phyloP scores from a whole-genome alignment of 768 basidiomycete species.

The Mycena belliarum region DNA sequence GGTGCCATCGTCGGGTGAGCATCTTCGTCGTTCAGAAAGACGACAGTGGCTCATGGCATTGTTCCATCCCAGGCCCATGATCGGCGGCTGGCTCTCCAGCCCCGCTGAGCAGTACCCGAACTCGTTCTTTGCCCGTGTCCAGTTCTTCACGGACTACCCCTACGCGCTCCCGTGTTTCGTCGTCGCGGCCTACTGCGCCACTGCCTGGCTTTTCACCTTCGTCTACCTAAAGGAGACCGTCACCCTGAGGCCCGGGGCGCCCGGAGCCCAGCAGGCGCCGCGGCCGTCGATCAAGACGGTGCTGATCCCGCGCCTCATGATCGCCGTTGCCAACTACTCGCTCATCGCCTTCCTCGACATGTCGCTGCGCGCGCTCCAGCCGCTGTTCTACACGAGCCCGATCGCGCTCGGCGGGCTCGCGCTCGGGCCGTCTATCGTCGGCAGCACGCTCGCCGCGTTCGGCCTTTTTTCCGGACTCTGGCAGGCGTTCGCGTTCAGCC shows the following conservation, averaged over 20 bases:
- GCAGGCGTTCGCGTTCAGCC: too few species aligned
- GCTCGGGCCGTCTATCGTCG: slow-evolving; percentile 53
- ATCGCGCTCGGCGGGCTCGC: slow-evolving; percentile 58
- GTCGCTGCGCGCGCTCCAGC: slow-evolving; percentile 37
- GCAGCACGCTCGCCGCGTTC: slow-evolving; percentile 50
- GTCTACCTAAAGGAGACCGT: slow-evolving; percentile 48
- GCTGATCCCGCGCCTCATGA: slow-evolving; percentile 57
- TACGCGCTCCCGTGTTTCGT: slow-evolving; percentile 60
- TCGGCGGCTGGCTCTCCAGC: slow-evolving; percentile 53
- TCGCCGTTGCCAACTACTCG: slow-evolving; percentile 72
- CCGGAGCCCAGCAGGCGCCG: too few species aligned
- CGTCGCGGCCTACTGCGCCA: slow-evolving; percentile 46
- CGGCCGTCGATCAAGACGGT: too few species aligned
- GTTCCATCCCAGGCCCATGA: too few species aligned
- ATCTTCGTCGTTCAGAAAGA: too few species aligned
- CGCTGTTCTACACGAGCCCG: slow-evolving; percentile 61
- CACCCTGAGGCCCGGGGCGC: too few species aligned
- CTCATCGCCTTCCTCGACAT: slow-evolving; percentile 56
- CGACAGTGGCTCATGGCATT: too few species aligned
- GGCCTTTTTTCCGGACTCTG: too few species aligned
- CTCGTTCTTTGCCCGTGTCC: slow-evolving; percentile 42
- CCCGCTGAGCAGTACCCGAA: slow-evolving; percentile 54
- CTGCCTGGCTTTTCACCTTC: slow-evolving; percentile 45
- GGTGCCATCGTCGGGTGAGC: slow-evolving; percentile 28
- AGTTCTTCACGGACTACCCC: slow-evolving; percentile 50